Conservation (phyloP, 1,284 basidiomycete genomes). For the Ganoderma leucocontextum region DNA sequence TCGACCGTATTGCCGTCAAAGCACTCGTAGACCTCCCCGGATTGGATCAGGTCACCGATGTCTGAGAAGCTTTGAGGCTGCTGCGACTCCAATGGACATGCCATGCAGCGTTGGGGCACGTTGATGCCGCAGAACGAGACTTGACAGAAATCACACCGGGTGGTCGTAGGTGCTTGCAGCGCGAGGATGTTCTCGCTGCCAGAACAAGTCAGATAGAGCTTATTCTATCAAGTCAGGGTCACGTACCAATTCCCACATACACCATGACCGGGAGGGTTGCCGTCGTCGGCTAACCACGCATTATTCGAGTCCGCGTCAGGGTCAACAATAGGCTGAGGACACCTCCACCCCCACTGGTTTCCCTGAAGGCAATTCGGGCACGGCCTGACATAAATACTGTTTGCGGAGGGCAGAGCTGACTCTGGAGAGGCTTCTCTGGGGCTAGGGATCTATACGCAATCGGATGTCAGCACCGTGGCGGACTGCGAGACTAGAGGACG, state of each 20-base stretch:
- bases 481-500: neutral
- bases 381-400: slow-evolving; percentile 69
- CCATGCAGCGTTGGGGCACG: slow-evolving; percentile 72
- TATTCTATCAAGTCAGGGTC: neutral
- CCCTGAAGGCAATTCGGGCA: slow-evolving; percentile 75
- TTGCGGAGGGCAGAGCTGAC: slow-evolving; percentile 66
- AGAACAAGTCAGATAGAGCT: neutral
- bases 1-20: slow-evolving; percentile 79
- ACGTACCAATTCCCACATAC: slow-evolving; percentile 80
- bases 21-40: slow-evolving; percentile 75
- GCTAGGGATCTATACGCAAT: slow-evolving; percentile 64
- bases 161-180: slow-evolving; percentile 70
- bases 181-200: slow-evolving; percentile 75
- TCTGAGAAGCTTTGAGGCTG: slow-evolving; percentile 75
- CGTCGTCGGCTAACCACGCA: slow-evolving; percentile 78
- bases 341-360: slow-evolving; percentile 76
- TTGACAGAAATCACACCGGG: slow-evolving; percentile 82
- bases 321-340: slow-evolving; percentile 76
- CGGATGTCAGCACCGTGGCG: neutral
- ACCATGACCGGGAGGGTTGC: slow-evolving; percentile 75
- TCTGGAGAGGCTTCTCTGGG: slow-evolving; percentile 79
- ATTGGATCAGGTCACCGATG: slow-evolving; percentile 74
- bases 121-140: slow-evolving; percentile 81
- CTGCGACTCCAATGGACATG: slow-evolving; percentile 62
- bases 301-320: slow-evolving; percentile 67